Conservation (phyloP, 1,284 basidiomycete species). For the Macrocystidia cucumis region DNA sequence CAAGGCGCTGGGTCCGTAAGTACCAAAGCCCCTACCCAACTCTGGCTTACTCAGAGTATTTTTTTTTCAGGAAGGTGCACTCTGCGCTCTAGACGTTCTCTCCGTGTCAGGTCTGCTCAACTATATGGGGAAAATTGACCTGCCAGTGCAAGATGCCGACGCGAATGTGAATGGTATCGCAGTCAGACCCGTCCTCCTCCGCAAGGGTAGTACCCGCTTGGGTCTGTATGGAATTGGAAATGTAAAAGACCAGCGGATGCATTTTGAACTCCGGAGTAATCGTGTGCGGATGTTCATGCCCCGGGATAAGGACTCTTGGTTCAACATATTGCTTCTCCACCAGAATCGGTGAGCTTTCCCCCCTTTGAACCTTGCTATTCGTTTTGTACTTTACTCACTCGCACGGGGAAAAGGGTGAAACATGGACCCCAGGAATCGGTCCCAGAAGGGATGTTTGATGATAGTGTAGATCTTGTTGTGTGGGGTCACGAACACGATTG, state of each 20-base stretch:
- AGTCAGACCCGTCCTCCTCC: slow-evolving; percentile 84
- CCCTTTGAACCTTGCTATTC: slow-evolving; percentile 1
- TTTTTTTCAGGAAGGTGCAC: slow-evolving; percentile 75
- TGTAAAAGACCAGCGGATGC: slow-evolving; percentile 93
- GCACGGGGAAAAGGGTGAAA: slow-evolving; percentile 87
- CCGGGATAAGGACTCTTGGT: slow-evolving; percentile 84
- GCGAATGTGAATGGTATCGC: slow-evolving; percentile 70
- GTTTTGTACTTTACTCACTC: slow-evolving; percentile 3
- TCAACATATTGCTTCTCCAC: slow-evolving; percentile 91
- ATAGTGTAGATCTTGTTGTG: slow-evolving; percentile 87
- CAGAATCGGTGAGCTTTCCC: slow-evolving; percentile 77
- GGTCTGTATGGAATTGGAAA: slow-evolving; percentile 96
- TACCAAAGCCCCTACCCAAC: not conserved
- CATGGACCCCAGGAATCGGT: slow-evolving; percentile 92
- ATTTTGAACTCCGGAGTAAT: slow-evolving; percentile 91
- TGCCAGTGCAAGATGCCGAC: slow-evolving; percentile 60
- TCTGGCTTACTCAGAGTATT: too few species aligned
- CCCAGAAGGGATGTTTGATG: slow-evolving; percentile 96
- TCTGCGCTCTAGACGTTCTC: slow-evolving; percentile 92
- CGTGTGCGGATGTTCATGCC: slow-evolving; percentile 97
- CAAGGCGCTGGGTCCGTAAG: slow-evolving; percentile 89
- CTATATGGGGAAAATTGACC: slow-evolving; percentile 91
- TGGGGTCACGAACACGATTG: slow-evolving; percentile 99
- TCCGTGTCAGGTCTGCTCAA: slow-evolving; percentile 93
- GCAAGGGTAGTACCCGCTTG: slow-evolving; percentile 82